A percentile compares a stretch with the other conserved stretches of the same genome.
Evolutionary conservation across 1,284 basidiomycete species (phyloP).

Genomic region (Heterobasidion irregulare): DNA sequence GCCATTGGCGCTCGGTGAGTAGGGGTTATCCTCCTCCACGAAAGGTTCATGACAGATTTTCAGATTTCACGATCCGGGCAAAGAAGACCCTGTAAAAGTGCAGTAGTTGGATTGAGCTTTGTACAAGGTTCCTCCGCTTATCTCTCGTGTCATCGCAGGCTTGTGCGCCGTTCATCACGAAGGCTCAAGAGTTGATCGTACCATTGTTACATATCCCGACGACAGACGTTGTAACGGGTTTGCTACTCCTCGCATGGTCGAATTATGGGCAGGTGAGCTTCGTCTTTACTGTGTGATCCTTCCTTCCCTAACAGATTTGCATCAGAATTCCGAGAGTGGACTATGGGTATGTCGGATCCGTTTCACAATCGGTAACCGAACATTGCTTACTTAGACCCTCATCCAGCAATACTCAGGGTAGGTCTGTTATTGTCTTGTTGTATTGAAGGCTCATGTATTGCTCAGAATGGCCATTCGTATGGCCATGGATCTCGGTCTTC

Average conservation of each 20-base stretch:
- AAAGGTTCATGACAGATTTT: background rate
- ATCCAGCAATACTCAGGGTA: constrained; percentile 17
- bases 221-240: constrained; percentile 26
- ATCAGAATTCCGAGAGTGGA: constrained; percentile 27
- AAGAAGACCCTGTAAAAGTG: background rate
- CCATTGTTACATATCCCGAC: constrained; percentile 30
- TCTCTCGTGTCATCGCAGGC: constrained; percentile 11
- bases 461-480: constrained; percentile 30
- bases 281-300: background rate
- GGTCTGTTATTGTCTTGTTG: background rate
- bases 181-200: constrained; percentile 29
- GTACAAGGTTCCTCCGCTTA: background rate
- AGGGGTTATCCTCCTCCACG: background rate
- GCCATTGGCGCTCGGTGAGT: background rate
- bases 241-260: constrained; percentile 29
- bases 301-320: background rate
- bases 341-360: constrained; percentile 21
- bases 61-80: background rate
- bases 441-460: background rate
- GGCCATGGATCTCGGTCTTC: constrained; percentile 32
- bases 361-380: background rate
- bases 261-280: constrained; percentile 24
- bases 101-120: background rate
- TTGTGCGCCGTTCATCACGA: constrained; percentile 30
- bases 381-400: background rate